phyloP scores from a whole-genome alignment of 176 grass and related monocot species.

The Guadua angustifolia region DNA sequence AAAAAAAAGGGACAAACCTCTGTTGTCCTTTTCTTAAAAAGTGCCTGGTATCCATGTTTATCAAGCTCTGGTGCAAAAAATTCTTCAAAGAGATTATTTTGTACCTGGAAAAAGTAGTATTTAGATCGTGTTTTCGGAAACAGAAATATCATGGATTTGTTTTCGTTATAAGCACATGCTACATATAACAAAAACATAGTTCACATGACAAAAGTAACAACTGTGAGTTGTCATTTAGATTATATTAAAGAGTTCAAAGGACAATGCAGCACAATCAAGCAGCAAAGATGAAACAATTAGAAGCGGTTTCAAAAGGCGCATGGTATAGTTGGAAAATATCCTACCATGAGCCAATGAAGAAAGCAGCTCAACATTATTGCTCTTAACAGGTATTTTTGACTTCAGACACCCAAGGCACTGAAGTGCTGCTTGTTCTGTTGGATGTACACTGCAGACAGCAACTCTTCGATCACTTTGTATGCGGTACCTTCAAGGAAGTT shows the following conservation, averaged over 20 bases:
- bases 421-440: slow-evolving; percentile 76
- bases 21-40: slow-evolving; percentile 85
- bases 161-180: slow-evolving; percentile 6
- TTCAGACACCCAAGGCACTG: slow-evolving; percentile 89
- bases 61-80: slow-evolving; percentile 89
- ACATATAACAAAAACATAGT: neutral
- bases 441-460: slow-evolving; percentile 78
- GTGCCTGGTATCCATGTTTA: slow-evolving; percentile 91
- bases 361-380: slow-evolving; percentile 34
- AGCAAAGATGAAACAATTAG: neutral
- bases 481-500: slow-evolving; percentile 68
- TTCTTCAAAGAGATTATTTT: slow-evolving; percentile 85
- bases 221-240: neutral
- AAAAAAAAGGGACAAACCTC: slow-evolving; percentile 55
- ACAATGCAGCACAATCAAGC: neutral
- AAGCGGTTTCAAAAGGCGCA: neutral
- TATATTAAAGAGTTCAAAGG: slow-evolving; percentile 2
- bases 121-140: slow-evolving; percentile 18
- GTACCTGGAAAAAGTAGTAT: slow-evolving; percentile 63
- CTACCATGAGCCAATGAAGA: neutral
- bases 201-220: slow-evolving; percentile 9
- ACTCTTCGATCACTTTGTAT: slow-evolving; percentile 74
- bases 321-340: neutral
- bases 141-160: neutral
- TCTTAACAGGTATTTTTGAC: slow-evolving; percentile 83